These are phyloP conservation scores for Stachybotrys echinatus DNA, from an alignment of 2,329 filamentous ascomycete species.

Conservation along the genomic window DNA sequence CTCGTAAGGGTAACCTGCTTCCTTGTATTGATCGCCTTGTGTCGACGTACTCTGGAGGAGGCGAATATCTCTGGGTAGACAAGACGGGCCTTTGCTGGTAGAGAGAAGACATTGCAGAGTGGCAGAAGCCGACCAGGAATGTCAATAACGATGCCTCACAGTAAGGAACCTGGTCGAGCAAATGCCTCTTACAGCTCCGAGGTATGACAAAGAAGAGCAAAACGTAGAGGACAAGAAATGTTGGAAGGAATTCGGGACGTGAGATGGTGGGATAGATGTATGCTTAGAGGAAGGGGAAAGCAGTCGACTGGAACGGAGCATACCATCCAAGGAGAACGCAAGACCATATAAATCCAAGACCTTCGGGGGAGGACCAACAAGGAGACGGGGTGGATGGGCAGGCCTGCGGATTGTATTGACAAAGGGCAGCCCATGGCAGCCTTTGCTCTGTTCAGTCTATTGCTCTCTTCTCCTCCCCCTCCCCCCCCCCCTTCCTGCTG, in stretches of 20 bases:
- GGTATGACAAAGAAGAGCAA: constrained; percentile 24
- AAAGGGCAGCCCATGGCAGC: constrained; percentile 21
- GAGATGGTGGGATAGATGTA: constrained; percentile 39
- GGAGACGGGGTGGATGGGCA: background rate
- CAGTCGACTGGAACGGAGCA: constrained; percentile 31
- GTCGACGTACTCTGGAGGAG: constrained; percentile 41
- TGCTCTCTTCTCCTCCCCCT: background rate
- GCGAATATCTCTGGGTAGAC: constrained; percentile 46
- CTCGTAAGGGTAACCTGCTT: constrained; percentile 42
- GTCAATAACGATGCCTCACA: constrained; percentile 20
- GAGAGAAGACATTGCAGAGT: constrained; percentile 29
- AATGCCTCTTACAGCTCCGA: constrained; percentile 21
- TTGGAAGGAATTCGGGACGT: constrained; percentile 37
- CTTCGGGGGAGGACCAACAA: background rate
- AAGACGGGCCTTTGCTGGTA: constrained; percentile 41
- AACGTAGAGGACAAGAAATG: constrained; percentile 35
- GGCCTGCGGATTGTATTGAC: constrained; percentile 25
- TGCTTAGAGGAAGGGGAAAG: constrained; percentile 24
- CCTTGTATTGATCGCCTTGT: constrained; percentile 33
- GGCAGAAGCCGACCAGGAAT: constrained; percentile 22
- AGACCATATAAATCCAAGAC: constrained; percentile 33
- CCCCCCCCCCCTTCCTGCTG: constrained; percentile 8
- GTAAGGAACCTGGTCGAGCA: constrained; percentile 19
- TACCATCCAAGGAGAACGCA: constrained; percentile 21
- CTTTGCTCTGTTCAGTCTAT: background rate